A percentile compares a stretch with the other conserved stretches of the same genome.
Evolutionary conservation across 495 filamentous ascomycete species (phyloP).

Genomic region (Glonium stellatum): DNA sequence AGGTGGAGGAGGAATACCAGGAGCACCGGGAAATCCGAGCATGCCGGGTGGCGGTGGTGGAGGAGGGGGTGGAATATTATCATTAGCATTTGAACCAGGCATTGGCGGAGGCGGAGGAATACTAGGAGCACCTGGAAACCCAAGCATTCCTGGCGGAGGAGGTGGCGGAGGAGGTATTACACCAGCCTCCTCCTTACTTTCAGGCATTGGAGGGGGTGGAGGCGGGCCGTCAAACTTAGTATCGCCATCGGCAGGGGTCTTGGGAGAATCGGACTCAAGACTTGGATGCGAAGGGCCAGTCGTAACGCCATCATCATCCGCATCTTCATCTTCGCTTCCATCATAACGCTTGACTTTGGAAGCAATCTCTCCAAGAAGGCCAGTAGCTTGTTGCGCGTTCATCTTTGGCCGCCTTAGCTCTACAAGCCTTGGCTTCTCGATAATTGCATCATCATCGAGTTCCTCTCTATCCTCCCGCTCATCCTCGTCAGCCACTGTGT

Average conservation of each 20-base stretch:
- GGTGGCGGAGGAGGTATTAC: slow-evolving; percentile 43
- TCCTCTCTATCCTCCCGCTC: slow-evolving; percentile 33
- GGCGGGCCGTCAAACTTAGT: slow-evolving; percentile 42
- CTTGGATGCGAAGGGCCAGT: slow-evolving; percentile 73
- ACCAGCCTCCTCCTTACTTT: slow-evolving; percentile 1
- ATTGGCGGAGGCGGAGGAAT: slow-evolving; percentile 47
- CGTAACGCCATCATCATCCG: slow-evolving; percentile 59
- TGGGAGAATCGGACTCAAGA: slow-evolving; percentile 61
- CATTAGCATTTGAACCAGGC: slow-evolving; percentile 42
- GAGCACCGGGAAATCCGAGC: slow-evolving; percentile 31
- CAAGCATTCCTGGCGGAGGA: slow-evolving; percentile 42
- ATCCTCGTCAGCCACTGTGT: slow-evolving; percentile 33
- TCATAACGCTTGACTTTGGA: slow-evolving; percentile 69
- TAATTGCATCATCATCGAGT: slow-evolving; percentile 37
- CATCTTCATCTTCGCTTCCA: slow-evolving; percentile 62
- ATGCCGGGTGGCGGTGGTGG: slow-evolving; percentile 39
- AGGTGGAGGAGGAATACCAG: slow-evolving; percentile 39
- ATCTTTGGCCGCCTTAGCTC: slow-evolving; percentile 60
- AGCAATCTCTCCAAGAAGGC: slow-evolving; percentile 73
- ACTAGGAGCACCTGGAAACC: slow-evolving; percentile 30
- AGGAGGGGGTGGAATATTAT: slow-evolving; percentile 39
- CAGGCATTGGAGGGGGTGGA: slow-evolving; percentile 41
- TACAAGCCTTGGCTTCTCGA: slow-evolving; percentile 41
- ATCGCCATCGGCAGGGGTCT: slow-evolving; percentile 63
- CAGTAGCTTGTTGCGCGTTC: slow-evolving; percentile 64